Conservation (phyloP, 768 basidiomycete species). For the Obba rivulosa region DNA sequence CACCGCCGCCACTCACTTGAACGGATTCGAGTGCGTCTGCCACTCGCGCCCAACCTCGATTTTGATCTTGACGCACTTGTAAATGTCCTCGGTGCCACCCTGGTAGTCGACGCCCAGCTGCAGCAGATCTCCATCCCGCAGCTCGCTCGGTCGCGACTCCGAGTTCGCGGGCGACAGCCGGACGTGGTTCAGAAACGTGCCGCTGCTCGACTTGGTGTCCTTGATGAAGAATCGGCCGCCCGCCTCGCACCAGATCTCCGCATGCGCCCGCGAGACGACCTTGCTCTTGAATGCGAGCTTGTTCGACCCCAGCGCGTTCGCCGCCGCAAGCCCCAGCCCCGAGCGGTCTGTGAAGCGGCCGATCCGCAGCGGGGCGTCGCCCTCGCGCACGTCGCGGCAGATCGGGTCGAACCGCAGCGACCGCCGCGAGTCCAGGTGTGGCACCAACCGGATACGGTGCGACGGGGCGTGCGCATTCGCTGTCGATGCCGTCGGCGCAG, state of each 20-base stretch:
- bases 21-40: conserved; percentile 84
- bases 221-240: conserved; percentile 76
- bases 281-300: conserved; percentile 95
- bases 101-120: conserved; percentile 98
- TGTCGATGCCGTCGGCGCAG: conserved; percentile 19
- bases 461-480: conserved; percentile 21
- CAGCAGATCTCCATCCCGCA: conserved; percentile 91
- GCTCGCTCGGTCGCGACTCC: conserved; percentile 68
- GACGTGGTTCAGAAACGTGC: conserved; percentile 95
- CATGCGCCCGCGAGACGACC: conserved; percentile 91
- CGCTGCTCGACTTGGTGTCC: conserved; percentile 85
- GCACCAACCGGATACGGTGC: conserved; percentile 89
- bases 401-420: conserved; percentile 92
- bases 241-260: conserved; percentile 83
- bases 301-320: conserved; percentile 65
- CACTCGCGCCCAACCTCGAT: conserved; percentile 88
- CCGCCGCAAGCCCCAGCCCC: conserved; percentile 57
- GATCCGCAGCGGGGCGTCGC: conserved; percentile 72
- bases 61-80: conserved; percentile 94
- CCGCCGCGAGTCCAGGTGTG: conserved; percentile 86
- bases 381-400: conserved; percentile 71
- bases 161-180: conserved; percentile 78
- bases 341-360: conserved; percentile 92
- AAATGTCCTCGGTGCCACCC: conserved; percentile 94
- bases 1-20: conserved; percentile 57